Conservation (phyloP, 495 filamentous ascomycete species). For the Talaromyces liani region DNA sequence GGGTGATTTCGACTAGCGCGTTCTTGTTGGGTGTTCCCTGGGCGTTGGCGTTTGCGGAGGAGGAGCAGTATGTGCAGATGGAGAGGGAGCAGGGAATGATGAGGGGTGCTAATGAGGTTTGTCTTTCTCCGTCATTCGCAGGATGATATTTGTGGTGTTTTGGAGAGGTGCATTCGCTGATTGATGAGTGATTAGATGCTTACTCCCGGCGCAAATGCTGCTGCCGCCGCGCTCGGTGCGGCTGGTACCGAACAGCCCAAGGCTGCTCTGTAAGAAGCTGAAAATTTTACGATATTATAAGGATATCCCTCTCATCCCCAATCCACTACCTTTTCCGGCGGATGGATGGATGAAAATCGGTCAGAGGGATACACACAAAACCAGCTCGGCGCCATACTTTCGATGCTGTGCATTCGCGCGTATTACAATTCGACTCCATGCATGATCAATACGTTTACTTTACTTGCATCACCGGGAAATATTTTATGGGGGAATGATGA, state of each 20-base stretch:
- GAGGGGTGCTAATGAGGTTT: constrained; percentile 65
- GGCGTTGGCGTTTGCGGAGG: constrained; percentile 86
- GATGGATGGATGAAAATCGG: background rate
- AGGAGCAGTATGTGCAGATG: constrained; percentile 93
- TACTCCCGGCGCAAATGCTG: constrained; percentile 28
- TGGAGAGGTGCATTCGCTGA: background rate
- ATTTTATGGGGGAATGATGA: background rate
- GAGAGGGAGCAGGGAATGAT: constrained; percentile 96
- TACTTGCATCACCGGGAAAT: background rate
- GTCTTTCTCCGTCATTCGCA: constrained; percentile 16
- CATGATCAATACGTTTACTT: background rate
- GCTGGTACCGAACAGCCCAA: constrained; percentile 31
- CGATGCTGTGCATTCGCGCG: background rate
- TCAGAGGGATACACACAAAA: background rate
- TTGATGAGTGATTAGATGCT: constrained; percentile 29
- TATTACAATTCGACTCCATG: background rate
- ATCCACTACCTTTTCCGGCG: no score
- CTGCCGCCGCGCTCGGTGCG: constrained; percentile 8
- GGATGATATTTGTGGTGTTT: background rate
- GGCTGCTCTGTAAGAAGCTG: constrained; percentile 23
- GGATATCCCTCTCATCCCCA: background rate
- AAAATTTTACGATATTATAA: background rate
- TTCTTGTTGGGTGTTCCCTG: constrained; percentile 88
- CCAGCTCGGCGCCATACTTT: background rate
- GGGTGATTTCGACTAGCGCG: constrained; percentile 78